Evolutionary conservation across 768 basidiomycete genomes (phyloP).

Genomic region (Vararia minispora): DNA sequence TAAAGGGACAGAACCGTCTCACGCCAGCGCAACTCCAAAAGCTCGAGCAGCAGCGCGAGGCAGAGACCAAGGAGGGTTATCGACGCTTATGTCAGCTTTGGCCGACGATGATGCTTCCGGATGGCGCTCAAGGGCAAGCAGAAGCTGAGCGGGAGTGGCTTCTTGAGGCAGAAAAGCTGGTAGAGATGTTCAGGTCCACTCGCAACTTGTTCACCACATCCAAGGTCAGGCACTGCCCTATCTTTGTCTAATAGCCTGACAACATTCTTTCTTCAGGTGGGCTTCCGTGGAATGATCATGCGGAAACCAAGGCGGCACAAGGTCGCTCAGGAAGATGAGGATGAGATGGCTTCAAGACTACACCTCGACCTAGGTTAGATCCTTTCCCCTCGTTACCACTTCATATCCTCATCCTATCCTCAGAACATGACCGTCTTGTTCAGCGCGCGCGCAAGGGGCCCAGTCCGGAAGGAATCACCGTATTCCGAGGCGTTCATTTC

Average conservation of each 20-base stretch:
- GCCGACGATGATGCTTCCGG: constrained; percentile 36
- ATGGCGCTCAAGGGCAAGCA: constrained; percentile 27
- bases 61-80: constrained; percentile 53
- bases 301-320: constrained; percentile 25
- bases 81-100: constrained; percentile 50
- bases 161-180: constrained; percentile 70
- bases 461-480: constrained; percentile 36
- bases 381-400: neutral
- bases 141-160: constrained; percentile 67
- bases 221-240: constrained; percentile 37
- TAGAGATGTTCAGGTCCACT: constrained; percentile 86
- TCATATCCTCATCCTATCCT: neutral
- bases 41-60: constrained; percentile 25
- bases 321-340: constrained; percentile 47
- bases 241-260: neutral
- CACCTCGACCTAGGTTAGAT: constrained; percentile 54
- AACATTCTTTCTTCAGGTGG: constrained; percentile 16
- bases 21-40: constrained; percentile 39
- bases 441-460: constrained; percentile 35
- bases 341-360: constrained; percentile 64
- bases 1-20: constrained; percentile 33
- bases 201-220: constrained; percentile 72
- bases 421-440: constrained; percentile 47
- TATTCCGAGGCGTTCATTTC: constrained; percentile 74
- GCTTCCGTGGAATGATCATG: constrained; percentile 64